Evolutionary conservation across 1,284 basidiomycete species (phyloP).

Genomic region (Ganoderma boninense): DNA sequence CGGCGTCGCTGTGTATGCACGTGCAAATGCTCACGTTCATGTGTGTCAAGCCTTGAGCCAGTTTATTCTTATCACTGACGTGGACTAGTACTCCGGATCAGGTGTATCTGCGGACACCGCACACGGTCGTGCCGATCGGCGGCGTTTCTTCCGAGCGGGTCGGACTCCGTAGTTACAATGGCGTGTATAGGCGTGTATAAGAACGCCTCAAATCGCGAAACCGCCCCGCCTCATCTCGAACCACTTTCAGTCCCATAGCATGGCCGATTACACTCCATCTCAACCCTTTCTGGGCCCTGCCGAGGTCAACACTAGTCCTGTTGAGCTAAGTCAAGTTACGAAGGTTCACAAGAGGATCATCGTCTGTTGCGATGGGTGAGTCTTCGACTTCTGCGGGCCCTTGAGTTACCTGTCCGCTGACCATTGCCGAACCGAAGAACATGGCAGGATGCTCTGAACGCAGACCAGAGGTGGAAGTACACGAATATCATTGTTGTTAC

Average conservation of each 20-base stretch:
- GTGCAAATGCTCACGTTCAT: neutral
- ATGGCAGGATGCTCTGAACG: conserved; percentile 56
- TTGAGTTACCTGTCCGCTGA: neutral
- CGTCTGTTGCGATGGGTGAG: conserved; percentile 77
- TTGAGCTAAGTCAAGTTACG: neutral
- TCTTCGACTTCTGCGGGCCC: conserved; percentile 5
- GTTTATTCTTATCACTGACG: conserved; percentile 9
- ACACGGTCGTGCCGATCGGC: neutral
- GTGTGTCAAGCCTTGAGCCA: neutral
- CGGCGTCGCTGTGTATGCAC: neutral
- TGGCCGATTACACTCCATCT: neutral
- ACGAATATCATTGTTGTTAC: conserved; percentile 65
- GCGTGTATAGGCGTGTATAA: conserved; percentile 1
- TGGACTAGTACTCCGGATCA: conserved; percentile 2
- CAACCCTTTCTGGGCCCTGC: neutral
- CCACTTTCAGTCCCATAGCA: neutral
- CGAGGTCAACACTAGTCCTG: neutral
- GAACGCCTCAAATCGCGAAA: neutral
- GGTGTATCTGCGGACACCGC: neutral
- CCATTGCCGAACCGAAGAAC: conserved; percentile 36
- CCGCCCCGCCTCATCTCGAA: neutral
- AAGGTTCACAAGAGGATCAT: conserved; percentile 60
- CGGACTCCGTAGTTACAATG: conserved; percentile 15
- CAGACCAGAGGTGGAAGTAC: conserved; percentile 58
- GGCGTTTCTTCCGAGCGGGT: conserved; percentile 4